phyloP scores from a whole-genome alignment of 2,329 filamentous ascomycete species.

The Chaetothyriales sp. region DNA sequence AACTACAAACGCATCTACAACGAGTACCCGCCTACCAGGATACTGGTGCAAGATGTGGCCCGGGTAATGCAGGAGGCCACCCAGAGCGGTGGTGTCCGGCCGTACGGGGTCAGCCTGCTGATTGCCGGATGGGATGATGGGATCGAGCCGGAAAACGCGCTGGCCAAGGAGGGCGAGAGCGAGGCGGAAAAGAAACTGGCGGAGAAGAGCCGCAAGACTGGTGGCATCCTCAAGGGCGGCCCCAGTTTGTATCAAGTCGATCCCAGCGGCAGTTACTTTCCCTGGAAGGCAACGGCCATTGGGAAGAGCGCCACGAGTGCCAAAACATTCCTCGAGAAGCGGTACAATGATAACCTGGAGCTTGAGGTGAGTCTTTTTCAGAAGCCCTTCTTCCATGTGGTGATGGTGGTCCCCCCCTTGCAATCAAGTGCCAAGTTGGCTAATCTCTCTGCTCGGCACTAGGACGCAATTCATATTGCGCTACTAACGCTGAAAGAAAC shows the following conservation, averaged over 20 bases:
- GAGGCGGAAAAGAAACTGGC: constrained; percentile 55
- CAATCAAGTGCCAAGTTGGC: neutral
- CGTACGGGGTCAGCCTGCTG: constrained; percentile 89
- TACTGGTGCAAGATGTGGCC: constrained; percentile 96
- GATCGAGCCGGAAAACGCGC: constrained; percentile 67
- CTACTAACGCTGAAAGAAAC: constrained; percentile 96
- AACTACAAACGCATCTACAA: constrained; percentile 99
- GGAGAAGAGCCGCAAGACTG: constrained; percentile 60
- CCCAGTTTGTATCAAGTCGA: constrained; percentile 98
- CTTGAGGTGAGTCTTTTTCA: constrained; percentile 42
- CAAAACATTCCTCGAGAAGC: constrained; percentile 98
- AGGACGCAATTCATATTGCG: constrained; percentile 92
- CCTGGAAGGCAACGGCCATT: constrained; percentile 98
- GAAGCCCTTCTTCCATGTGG: neutral
- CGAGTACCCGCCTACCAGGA: constrained; percentile 97
- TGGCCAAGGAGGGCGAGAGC: constrained; percentile 39
- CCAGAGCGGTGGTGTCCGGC: constrained; percentile 90
- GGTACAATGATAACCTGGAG: constrained; percentile 93
- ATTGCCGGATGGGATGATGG: constrained; percentile 98
- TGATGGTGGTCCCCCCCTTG: no score
- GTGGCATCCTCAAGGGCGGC: constrained; percentile 85
- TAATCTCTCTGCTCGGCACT: neutral
- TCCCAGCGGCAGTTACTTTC: constrained; percentile 96
- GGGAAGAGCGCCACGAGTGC: constrained; percentile 96
- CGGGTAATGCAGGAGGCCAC: constrained; percentile 98